Percentiles rank a stretch among this genome's conserved stretches.
Conservation (phyloP, 2,329 filamentous ascomycete species). For the Colletotrichum scovillei region DNA sequence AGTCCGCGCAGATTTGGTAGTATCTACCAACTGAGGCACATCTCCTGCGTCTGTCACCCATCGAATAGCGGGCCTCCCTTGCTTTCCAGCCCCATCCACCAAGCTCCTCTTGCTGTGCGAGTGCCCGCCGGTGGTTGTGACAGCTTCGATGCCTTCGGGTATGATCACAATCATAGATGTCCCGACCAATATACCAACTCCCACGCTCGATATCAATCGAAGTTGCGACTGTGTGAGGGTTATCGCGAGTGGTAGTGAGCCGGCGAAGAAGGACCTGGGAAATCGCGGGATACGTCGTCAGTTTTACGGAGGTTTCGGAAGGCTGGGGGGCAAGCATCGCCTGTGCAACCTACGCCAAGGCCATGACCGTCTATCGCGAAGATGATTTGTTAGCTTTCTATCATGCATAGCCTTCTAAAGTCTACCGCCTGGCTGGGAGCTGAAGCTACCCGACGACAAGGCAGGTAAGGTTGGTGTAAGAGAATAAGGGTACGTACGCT, state of each 20-base stretch:
- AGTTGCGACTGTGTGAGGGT: constrained; percentile 87
- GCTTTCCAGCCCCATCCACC: background rate
- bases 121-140: constrained; percentile 69
- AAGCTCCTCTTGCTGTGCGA: constrained; percentile 27
- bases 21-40: constrained; percentile 6
- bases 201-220: constrained; percentile 89
- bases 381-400: constrained; percentile 16
- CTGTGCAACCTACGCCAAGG: constrained; percentile 62
- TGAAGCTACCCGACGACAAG: background rate
- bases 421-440: constrained; percentile 19
- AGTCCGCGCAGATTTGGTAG: background rate
- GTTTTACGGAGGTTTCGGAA: constrained; percentile 19
- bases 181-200: constrained; percentile 92
- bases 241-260: constrained; percentile 90
- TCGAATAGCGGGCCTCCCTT: constrained; percentile 10
- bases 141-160: constrained; percentile 92
- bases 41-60: constrained; percentile 15
- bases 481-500: constrained; percentile 47
- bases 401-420: background rate
- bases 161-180: constrained; percentile 98
- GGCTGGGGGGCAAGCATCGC: constrained; percentile 7
- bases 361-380: constrained; percentile 63
- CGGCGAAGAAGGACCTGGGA: constrained; percentile 89
- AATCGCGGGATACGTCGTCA: constrained; percentile 13
- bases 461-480: background rate